Evolutionary conservation across 2,329 filamentous ascomycete genomes (phyloP).

Genomic region (Aphanoascus verrucosus): DNA sequence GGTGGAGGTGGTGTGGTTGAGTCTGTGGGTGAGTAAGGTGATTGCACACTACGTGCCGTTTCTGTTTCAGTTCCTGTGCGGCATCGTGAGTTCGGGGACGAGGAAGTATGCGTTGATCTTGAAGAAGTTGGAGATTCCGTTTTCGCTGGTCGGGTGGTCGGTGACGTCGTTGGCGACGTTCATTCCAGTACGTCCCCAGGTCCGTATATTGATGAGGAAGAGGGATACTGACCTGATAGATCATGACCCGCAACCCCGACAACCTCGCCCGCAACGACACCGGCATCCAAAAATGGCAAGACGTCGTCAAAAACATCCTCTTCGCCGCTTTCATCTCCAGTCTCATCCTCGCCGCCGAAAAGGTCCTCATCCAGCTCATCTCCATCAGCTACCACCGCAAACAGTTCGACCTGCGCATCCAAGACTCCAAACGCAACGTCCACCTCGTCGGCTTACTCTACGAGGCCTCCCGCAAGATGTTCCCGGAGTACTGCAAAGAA

Average conservation of each 20-base stretch:
- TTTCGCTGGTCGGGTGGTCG: constrained; percentile 52
- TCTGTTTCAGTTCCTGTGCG: constrained; percentile 51
- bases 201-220: too few relatives aligned
- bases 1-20: constrained; percentile 55
- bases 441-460: constrained; percentile 74
- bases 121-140: constrained; percentile 47
- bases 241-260: constrained; percentile 37
- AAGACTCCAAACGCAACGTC: constrained; percentile 79
- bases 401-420: constrained; percentile 60
- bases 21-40: constrained; percentile 53
- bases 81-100: constrained; percentile 54
- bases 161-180: constrained; percentile 51
- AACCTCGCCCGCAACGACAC: constrained; percentile 26
- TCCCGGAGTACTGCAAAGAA: constrained; percentile 84
- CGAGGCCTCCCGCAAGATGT: constrained; percentile 77
- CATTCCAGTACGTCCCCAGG: constrained; percentile 35
- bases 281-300: constrained; percentile 40
- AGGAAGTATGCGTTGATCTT: constrained; percentile 53
- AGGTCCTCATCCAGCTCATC: constrained; percentile 53
- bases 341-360: constrained; percentile 49
- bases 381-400: constrained; percentile 59
- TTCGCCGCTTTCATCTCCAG: constrained; percentile 48
- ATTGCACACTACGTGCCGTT: constrained; percentile 48
- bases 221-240: constrained; percentile 18
- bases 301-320: constrained; percentile 48